phyloP scores from a whole-genome alignment of 805 yeast genomes.

The Metschnikowia colocasiae region DNA sequence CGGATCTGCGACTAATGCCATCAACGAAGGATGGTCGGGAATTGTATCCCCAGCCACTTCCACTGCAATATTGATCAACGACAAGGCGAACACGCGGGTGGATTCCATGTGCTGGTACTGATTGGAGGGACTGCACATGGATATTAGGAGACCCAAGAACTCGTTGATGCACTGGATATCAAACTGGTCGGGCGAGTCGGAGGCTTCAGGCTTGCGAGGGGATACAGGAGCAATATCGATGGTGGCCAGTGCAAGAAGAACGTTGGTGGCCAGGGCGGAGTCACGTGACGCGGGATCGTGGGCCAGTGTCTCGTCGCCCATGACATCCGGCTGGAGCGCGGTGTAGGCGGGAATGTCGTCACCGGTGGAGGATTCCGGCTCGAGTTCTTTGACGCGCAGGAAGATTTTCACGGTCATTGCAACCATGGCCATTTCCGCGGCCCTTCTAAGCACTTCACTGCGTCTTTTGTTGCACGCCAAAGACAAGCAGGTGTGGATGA shows the following conservation, averaged over 20 bases:
- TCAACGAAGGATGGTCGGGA: conserved; percentile 56
- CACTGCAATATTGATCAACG: conserved; percentile 69
- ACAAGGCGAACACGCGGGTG: conserved; percentile 77
- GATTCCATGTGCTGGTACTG: conserved; percentile 83
- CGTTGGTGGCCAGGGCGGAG: not conserved
- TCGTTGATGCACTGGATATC: conserved; percentile 76
- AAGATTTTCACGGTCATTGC: conserved; percentile 69
- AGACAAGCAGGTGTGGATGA: conserved; percentile 84
- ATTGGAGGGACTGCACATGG: conserved; percentile 77
- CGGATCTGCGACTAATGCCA: conserved; percentile 69
- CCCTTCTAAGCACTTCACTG: conserved; percentile 80
- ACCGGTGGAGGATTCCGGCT: conserved; percentile 34
- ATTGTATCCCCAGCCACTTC: conserved; percentile 74
- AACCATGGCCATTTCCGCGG: conserved; percentile 81
- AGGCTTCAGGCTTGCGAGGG: conserved; percentile 9
- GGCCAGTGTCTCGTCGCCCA: conserved; percentile 40
- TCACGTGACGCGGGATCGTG: not conserved
- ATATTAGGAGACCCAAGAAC: conserved; percentile 68
- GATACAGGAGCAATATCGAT: conserved; percentile 7
- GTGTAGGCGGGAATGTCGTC: conserved; percentile 48
- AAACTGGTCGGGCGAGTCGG: conserved; percentile 41
- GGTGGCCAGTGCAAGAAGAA: conserved; percentile 4
- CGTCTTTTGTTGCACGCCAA: conserved; percentile 90
- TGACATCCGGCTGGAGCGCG: conserved; percentile 54
- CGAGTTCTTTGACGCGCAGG: conserved; percentile 52